Conservation (phyloP, 108 stramenopile genomes). For the Licmophora abbreviata region DNA sequence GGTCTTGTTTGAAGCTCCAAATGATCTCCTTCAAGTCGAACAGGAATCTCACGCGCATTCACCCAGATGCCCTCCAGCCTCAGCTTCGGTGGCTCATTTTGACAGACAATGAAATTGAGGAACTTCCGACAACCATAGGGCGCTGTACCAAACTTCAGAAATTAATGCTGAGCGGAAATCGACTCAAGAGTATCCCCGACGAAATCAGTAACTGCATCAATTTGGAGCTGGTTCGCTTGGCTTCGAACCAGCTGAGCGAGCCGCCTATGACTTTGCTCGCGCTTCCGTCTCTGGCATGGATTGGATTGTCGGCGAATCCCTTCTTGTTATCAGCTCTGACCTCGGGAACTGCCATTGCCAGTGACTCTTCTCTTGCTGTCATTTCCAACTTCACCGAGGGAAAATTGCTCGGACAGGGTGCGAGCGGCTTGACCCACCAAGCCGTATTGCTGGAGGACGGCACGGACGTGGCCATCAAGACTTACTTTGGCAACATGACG, state of each 20-base stretch:
- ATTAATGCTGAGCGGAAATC: conserved; percentile 57
- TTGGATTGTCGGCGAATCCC: conserved; percentile 49
- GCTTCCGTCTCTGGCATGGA: conserved; percentile 34
- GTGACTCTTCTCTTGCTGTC: neutral
- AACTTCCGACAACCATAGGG: conserved; percentile 41
- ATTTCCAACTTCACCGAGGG: conserved; percentile 11
- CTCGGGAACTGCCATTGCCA: neutral
- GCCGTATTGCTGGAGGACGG: conserved; percentile 4
- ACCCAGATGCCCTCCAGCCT: conserved; percentile 43
- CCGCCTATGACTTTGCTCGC: conserved; percentile 32
- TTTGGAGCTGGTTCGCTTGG: conserved; percentile 53
- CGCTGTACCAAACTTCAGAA: conserved; percentile 49
- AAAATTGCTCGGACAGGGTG: conserved; percentile 40
- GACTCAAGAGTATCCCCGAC: conserved; percentile 16
- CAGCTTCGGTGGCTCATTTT: conserved; percentile 61
- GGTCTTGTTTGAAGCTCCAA: conserved; percentile 39
- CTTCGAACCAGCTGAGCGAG: conserved; percentile 34
- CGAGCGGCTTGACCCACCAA: conserved; percentile 44
- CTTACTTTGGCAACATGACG: conserved; percentile 27
- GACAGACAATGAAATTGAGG: conserved; percentile 41
- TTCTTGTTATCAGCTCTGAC: conserved; percentile 16
- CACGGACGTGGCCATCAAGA: conserved; percentile 28
- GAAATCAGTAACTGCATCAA: conserved; percentile 24
- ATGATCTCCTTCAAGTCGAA: conserved; percentile 67
- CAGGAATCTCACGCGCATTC: conserved; percentile 26